Evolutionary conservation across 176 grass and related monocot genomes (phyloP).

Genomic region (Zea luxurians): DNA sequence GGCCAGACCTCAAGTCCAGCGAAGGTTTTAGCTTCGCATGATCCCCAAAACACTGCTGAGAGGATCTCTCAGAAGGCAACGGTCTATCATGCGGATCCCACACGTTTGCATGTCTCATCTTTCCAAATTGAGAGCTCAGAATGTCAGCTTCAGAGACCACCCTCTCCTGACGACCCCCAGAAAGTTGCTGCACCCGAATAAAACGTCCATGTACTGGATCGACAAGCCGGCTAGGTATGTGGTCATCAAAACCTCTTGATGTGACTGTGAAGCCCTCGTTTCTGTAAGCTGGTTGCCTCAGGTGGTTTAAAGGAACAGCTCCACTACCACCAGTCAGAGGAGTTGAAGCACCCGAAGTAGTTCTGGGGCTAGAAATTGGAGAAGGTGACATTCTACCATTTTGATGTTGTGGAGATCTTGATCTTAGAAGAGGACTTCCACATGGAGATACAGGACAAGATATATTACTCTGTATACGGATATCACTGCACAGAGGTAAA

Average conservation of each 20-base stretch:
- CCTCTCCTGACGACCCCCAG: slow-evolving; percentile 54
- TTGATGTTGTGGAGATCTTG: slow-evolving; percentile 77
- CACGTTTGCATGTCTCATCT: slow-evolving; percentile 56
- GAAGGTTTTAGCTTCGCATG: slow-evolving; percentile 64
- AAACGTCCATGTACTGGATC: slow-evolving; percentile 50
- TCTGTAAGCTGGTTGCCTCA: slow-evolving; percentile 56
- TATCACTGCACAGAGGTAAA: slow-evolving; percentile 60
- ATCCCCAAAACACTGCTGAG: slow-evolving; percentile 46
- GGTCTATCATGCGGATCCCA: slow-evolving; percentile 56
- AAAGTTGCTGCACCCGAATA: slow-evolving; percentile 55
- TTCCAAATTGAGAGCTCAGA: slow-evolving; percentile 72
- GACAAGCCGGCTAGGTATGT: slow-evolving; percentile 15
- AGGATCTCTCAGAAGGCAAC: slow-evolving; percentile 46
- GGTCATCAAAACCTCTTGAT: slow-evolving; percentile 45
- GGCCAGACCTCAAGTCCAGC: slow-evolving; percentile 58
- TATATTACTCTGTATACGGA: slow-evolving; percentile 76
- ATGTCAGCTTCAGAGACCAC: slow-evolving; percentile 66
- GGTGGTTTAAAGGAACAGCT: slow-evolving; percentile 66
- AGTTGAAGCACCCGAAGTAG: slow-evolving; percentile 86
- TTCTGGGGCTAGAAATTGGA: slow-evolving; percentile 93
- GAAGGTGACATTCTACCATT: slow-evolving; percentile 90
- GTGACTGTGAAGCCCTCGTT: slow-evolving; percentile 57
- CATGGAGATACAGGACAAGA: slow-evolving; percentile 96
- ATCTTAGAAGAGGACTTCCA: slow-evolving; percentile 78
- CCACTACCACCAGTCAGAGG: slow-evolving; percentile 75